These are phyloP conservation scores for Boletus tomentosulus DNA, from an alignment of 768 basidiomycete genomes.

Conservation along the genomic window DNA sequence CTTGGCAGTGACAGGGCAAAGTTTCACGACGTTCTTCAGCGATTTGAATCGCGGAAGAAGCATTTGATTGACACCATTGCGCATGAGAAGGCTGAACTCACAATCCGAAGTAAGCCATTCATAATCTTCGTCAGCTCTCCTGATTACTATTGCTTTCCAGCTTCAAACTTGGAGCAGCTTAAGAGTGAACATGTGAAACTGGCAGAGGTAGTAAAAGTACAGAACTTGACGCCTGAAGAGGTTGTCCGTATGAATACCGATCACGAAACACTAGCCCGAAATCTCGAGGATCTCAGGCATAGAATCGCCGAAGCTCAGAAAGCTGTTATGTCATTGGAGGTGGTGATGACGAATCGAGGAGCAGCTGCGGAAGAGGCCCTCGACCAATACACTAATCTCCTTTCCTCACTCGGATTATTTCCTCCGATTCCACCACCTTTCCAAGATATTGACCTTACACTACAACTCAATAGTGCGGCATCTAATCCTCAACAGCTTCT, in stretches of 20 bases:
- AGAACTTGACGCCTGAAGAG: constrained; percentile 90
- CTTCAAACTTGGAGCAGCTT: constrained; percentile 56
- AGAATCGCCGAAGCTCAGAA: constrained; percentile 74
- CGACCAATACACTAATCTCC: constrained; percentile 70
- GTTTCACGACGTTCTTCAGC: constrained; percentile 68
- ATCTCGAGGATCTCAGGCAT: constrained; percentile 69
- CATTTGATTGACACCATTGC: constrained; percentile 64
- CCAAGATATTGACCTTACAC: constrained; percentile 67
- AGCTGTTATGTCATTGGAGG: constrained; percentile 73
- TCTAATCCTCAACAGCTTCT: constrained; percentile 68
- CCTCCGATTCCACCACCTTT: constrained; percentile 70
- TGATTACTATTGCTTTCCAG: constrained; percentile 36
- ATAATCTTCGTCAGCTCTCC: neutral
- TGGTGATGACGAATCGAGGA: constrained; percentile 73
- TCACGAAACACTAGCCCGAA: constrained; percentile 70
- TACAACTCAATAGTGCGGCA: constrained; percentile 78
- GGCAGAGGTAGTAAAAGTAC: constrained; percentile 65
- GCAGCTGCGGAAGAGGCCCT: constrained; percentile 80
- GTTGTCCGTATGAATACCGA: constrained; percentile 89
- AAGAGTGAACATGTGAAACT: constrained; percentile 62
- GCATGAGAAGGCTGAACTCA: constrained; percentile 62
- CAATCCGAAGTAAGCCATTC: constrained; percentile 43
- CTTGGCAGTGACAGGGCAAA: constrained; percentile 74
- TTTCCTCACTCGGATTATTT: constrained; percentile 72
- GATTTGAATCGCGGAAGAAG: constrained; percentile 66